Evolutionary conservation across 768 basidiomycete genomes (phyloP).

Genomic region (Panaeolus cyanescens): DNA sequence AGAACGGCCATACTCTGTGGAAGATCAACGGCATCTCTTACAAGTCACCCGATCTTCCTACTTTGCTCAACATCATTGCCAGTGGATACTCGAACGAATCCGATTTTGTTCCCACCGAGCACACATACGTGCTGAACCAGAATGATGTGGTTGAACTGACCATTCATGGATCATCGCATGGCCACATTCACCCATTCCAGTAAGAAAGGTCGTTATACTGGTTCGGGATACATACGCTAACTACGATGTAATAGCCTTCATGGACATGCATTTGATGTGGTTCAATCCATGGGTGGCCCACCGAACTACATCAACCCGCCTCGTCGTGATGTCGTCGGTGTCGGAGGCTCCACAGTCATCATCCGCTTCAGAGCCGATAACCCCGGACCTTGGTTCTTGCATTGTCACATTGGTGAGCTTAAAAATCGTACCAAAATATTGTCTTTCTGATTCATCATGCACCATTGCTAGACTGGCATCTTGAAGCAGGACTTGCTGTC

Average conservation of each 20-base stretch:
- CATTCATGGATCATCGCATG: constrained; percentile 25
- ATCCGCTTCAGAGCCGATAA: constrained; percentile 26
- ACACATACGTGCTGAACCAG: constrained; percentile 26
- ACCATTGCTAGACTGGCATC: constrained; percentile 21
- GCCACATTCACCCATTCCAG: constrained; percentile 25
- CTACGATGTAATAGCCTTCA: constrained; percentile 7
- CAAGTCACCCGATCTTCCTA: constrained; percentile 45
- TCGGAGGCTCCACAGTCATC: constrained; percentile 29
- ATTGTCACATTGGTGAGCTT: constrained; percentile 14
- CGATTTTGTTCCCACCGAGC: constrained; percentile 26
- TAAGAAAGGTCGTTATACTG: constrained; percentile 18
- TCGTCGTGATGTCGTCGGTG: constrained; percentile 37
- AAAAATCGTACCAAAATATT: neutral
- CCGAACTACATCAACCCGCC: constrained; percentile 44
- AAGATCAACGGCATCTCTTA: constrained; percentile 31
- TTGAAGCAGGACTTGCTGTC: constrained; percentile 36
- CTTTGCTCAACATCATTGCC: constrained; percentile 41
- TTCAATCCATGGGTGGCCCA: constrained; percentile 33
- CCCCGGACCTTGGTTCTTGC: constrained; percentile 23
- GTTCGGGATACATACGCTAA: neutral
- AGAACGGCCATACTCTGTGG: constrained; percentile 23
- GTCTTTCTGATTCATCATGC: constrained; percentile 25
- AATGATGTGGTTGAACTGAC: constrained; percentile 26
- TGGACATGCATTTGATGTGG: constrained; percentile 36
- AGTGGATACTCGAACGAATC: constrained; percentile 15